Evolutionary conservation across 257 asterid species (phyloP), one percentile per base, ranked within the genome.

Genomic region (Capsicum chinense): DNA sequence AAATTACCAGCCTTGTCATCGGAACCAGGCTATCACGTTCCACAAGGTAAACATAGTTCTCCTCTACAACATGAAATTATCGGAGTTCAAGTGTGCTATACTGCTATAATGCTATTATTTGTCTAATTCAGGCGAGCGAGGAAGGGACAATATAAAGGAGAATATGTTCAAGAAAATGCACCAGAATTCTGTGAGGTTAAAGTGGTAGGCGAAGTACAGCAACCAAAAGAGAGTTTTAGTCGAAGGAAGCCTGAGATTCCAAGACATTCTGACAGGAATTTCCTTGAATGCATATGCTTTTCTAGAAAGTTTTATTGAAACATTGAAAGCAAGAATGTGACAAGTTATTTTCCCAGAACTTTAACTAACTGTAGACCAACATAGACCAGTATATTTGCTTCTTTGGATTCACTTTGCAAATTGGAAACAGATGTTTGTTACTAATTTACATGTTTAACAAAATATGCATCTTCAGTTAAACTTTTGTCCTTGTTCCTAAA

Each of bases 241-340:
- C 57, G 3, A 67, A 6, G 71, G 70, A 83, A 82, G 79, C 88
- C 88, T 17, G 87, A 83, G 81, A 82, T 68, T 54, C 63, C 83
- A 62, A 84, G 83, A 16, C 70, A 62, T 37, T 69, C 86, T 48
- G 90, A 93, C 70, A 88, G 87, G 85, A 89, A 90, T 79, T 89
- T 94, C 84, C 88, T 92, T 54, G 92, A 93, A 87, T 94, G 96
- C 83, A 90, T 86, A 63, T 92, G 95, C 86, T 94, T 94, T 79
- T 89, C 92, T 2, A 84, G 88, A 71, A 91, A 92, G 85, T 85
- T 87, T 74, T 83, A 50, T 48, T 89, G 89, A 89, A 52, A 70
- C 50, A 13, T 69, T 39, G 79, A 21, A 70, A 44, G 14, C 35
- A 70, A 44, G 15, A 70, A 70, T 9, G 15, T 69, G 7, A 69